Conservation (phyloP, 2,329 filamentous ascomycete species). For the Alternaria arborescens region DNA sequence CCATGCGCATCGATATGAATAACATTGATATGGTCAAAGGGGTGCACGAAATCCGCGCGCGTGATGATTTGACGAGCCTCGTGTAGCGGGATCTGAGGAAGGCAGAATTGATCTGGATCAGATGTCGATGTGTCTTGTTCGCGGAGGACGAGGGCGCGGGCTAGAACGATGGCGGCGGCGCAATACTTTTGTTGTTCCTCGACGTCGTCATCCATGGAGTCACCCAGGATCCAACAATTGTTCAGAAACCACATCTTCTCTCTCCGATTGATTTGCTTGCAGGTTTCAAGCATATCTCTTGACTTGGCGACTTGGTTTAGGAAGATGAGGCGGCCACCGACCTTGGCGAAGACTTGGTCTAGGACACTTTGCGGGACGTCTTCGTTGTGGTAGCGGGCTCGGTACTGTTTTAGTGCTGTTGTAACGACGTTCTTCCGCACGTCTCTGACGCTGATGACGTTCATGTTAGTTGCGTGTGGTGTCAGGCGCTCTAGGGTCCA, state of each 20-base stretch:
- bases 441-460: constrained; percentile 84
- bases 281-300: constrained; percentile 79
- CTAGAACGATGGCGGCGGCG: constrained; percentile 91
- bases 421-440: constrained; percentile 79
- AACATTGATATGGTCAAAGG: constrained; percentile 90
- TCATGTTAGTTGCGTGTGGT: constrained; percentile 90
- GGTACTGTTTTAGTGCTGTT: constrained; percentile 77
- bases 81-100: constrained; percentile 71
- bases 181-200: constrained; percentile 98
- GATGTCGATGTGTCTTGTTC: constrained; percentile 65
- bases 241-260: constrained; percentile 85
- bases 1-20: constrained; percentile 91
- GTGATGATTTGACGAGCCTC: constrained; percentile 80
- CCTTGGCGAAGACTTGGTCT: constrained; percentile 80
- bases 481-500: constrained; percentile 97
- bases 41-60: constrained; percentile 87
- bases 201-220: constrained; percentile 90
- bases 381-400: constrained; percentile 76
- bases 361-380: constrained; percentile 64
- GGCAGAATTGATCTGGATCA: constrained; percentile 70
- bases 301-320: constrained; percentile 87
- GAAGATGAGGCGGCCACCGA: constrained; percentile 90
- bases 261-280: constrained; percentile 71
- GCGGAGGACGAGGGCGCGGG: constrained; percentile 83
- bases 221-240: constrained; percentile 77